Evolutionary conservation across 1,284 basidiomycete species (phyloP), one percentile per base, ranked within the genome.

Genomic region (Rhodotorula sp.): DNA sequence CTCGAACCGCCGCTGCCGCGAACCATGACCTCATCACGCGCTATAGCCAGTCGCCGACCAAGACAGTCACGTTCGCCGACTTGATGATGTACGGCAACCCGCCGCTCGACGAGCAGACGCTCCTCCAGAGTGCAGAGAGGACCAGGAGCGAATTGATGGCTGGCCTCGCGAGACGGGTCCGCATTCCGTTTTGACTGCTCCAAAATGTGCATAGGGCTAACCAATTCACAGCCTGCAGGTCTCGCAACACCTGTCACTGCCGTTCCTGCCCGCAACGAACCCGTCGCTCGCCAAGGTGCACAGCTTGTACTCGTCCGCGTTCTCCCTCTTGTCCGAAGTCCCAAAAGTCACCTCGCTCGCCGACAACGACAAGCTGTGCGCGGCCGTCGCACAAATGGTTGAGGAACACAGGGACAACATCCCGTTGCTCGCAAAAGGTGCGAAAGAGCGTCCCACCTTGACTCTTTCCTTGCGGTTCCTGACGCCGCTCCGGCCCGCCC

Each of bases 361-460:
- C 71, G 89, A 92, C 72, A 94, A 94, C 75, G 83, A 84, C 16
- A 80, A 81, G 10, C 93, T 93, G 76, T 86, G 89, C 1, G 83
- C 86, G 59, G 85, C 87, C 69, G 84, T 96, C 23, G 87, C 88
- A 60, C 84, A 85, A 49, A 83, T 95, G 31, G 92, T 95, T 14
- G 86, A 87, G 64, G 86, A 86, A 64, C 93, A 96, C 79, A 86
- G 89, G 5, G 90, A 94, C 81, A 93, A 95, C 79, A 91, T 95
- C 59, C 92, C 92, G 0, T 90, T 89, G 20, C 87, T 96, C 84
- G 91, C 92, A 0, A 91, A 92, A 81, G 93, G 92, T 65, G 56
- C 66, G 83, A 43, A 10, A 43, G 39, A 43, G 39, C 39, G 39
- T 12, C 39, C 10, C 39, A 43, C 39, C 57, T 58, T 64, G 18